A percentile compares a stretch with the other conserved stretches of the same genome.
These are phyloP conservation scores for Diaporthe citriasiana DNA, from an alignment of 2,329 filamentous ascomycete genomes.

Conservation along the genomic window DNA sequence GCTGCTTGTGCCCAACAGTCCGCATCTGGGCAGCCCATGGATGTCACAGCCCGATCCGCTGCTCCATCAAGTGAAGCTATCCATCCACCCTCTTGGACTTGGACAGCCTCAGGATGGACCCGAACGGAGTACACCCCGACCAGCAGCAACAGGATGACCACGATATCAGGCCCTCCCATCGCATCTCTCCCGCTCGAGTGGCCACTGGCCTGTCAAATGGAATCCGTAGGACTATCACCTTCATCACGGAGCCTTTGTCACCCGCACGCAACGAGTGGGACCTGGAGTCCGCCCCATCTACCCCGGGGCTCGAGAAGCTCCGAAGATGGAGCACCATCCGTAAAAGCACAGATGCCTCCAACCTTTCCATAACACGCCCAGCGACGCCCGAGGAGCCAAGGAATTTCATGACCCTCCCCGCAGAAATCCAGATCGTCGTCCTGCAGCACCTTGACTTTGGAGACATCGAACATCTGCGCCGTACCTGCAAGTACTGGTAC, in stretches of 20 bases:
- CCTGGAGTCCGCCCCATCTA: slow-evolving; percentile 7
- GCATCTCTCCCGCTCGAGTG: slow-evolving; percentile 13
- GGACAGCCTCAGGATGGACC: slow-evolving; percentile 20
- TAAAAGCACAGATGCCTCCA: slow-evolving; percentile 6
- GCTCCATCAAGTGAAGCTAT: slow-evolving; percentile 4
- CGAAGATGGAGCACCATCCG: slow-evolving; percentile 33
- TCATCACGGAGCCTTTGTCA: slow-evolving; percentile 36
- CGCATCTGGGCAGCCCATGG: neutral
- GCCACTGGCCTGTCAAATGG: neutral
- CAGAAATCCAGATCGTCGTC: slow-evolving; percentile 59
- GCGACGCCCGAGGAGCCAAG: slow-evolving; percentile 17
- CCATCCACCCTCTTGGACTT: slow-evolving; percentile 19
- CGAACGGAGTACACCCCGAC: neutral
- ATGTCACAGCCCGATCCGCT: neutral
- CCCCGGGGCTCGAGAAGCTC: slow-evolving; percentile 33
- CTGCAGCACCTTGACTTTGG: slow-evolving; percentile 58
- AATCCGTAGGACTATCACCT: slow-evolving; percentile 31
- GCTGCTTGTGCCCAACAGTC: neutral
- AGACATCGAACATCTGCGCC: slow-evolving; percentile 58
- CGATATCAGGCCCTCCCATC: slow-evolving; percentile 4
- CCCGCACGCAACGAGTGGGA: slow-evolving; percentile 35
- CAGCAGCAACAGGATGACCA: neutral
- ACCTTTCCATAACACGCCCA: neutral
- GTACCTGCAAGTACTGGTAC: slow-evolving; percentile 56
- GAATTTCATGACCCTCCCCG: slow-evolving; percentile 55